Evolutionary conservation across 768 basidiomycete genomes (phyloP), one percentile per base, ranked within the genome.

Genomic region (Favolaschia claudopus): DNA sequence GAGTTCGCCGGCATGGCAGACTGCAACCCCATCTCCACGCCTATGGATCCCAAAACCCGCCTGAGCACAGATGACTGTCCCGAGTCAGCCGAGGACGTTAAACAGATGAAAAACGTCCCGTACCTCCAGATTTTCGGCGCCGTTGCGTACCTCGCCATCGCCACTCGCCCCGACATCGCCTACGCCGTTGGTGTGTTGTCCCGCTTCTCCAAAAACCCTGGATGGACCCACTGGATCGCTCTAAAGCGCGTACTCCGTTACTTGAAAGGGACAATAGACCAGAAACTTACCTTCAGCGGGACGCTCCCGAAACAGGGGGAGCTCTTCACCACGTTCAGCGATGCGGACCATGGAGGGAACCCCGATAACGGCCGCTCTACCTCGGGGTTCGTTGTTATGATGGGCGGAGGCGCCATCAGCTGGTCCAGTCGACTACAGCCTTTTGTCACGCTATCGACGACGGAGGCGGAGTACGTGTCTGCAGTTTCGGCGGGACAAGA

Each of bases 401-500:
- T n/a, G n/a, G n/a, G n/a, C n/a, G n/a, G n/a, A n/a, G n/a, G n/a
- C n/a, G n/a, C n/a, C n/a, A n/a, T n/a, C n/a, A n/a, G n/a, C n/a
- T n/a, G n/a, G n/a, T n/a, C 40, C 13, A 43, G 40, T 22, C 15
- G 22, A 22, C 40, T 43, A 10, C 40, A 43, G 22, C 40, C 40
- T 22, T 43, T 43, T 62, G 71, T 79, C 19, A 67, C 77, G 0
- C 52, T 72, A 4, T 79, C 76, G 9, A 77, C 73, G 0, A 71
- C 69, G 73, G 77, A 60, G 75, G n/a, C 75, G 8, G 77, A 79
- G 53, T 78, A 74, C 58, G 68, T 77, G 8, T 68, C 76, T 20
- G 68, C 70, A 1, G 64, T 62, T 5, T 60, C 73, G 19, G 71
- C 72, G n/a, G 63, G 67, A 6, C 57, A 68, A 33, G 67, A 73